Conservation (phyloP, 2,329 filamentous ascomycete genomes). For the Paraphoma sp. region DNA sequence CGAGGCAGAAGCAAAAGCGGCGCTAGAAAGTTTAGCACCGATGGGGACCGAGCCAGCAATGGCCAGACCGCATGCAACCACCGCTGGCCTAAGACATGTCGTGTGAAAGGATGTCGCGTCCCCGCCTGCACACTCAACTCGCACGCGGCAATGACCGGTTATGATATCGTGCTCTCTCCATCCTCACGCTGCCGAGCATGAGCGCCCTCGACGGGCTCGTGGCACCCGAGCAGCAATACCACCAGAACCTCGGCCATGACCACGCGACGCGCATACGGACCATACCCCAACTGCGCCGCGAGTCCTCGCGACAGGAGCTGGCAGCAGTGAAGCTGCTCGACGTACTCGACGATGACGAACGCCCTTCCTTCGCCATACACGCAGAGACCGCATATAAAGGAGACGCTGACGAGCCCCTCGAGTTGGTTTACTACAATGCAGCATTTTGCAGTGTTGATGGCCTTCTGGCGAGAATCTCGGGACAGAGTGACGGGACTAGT, state of each 20-base stretch:
- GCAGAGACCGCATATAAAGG: constrained; percentile 7
- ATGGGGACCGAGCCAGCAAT: neutral
- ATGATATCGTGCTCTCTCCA: neutral
- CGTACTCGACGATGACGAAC: constrained; percentile 30
- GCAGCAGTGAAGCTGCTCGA: constrained; percentile 22
- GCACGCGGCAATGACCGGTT: neutral
- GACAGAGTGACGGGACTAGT: constrained; percentile 13
- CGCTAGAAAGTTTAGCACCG: constrained; percentile 1
- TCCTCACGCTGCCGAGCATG: neutral
- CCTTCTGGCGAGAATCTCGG: constrained; percentile 26
- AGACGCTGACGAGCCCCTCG: constrained; percentile 12
- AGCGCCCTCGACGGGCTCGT: neutral
- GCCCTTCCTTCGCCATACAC: constrained; percentile 30
- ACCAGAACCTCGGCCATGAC: constrained; percentile 9
- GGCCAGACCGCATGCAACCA: neutral
- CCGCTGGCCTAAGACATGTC: neutral
- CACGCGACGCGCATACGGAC: constrained; percentile 10
- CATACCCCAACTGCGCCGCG: constrained; percentile 8
- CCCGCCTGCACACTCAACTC: neutral
- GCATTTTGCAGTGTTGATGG: constrained; percentile 22
- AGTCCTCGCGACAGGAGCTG: constrained; percentile 9
- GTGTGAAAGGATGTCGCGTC: neutral
- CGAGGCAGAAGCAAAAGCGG: neutral
- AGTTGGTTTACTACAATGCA: constrained; percentile 33
- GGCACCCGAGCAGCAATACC: constrained; percentile 9